Conservation (phyloP, 176 grass and related monocot species). For the Avena atlantica region DNA sequence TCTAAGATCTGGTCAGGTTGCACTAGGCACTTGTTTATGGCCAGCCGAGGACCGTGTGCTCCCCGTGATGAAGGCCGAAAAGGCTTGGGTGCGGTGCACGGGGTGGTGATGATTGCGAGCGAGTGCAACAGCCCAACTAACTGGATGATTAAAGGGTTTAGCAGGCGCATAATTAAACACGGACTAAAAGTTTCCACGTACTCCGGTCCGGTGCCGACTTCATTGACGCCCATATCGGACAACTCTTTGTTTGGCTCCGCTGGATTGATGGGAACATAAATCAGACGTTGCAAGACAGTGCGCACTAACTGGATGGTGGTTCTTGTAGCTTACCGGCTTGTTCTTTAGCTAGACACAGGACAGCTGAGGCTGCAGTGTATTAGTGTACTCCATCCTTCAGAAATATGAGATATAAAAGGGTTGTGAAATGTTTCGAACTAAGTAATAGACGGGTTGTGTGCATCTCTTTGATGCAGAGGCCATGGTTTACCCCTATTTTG, state of each 20-base stretch:
- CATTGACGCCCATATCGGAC: slow-evolving; percentile 8
- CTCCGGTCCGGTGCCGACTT: slow-evolving; percentile 3
- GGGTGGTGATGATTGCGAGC: slow-evolving; percentile 32
- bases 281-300: neutral
- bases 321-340: slow-evolving; percentile 35
- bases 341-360: slow-evolving; percentile 18
- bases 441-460: no score
- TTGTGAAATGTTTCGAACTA: no score
- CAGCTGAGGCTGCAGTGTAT: neutral
- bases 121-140: slow-evolving; percentile 25
- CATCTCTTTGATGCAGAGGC: no score
- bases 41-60: slow-evolving; percentile 5
- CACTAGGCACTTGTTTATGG: slow-evolving; percentile 14
- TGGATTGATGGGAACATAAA: slow-evolving; percentile 28
- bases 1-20: slow-evolving; percentile 32
- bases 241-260: slow-evolving; percentile 22
- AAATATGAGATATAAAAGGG: no score
- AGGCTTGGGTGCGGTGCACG: slow-evolving; percentile 15
- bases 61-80: slow-evolving; percentile 5
- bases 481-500: no score
- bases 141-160: neutral
- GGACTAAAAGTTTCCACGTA: neutral
- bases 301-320: neutral
- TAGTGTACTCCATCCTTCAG: no score
- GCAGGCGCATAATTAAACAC: neutral